Evolutionary conservation across 441 rosid species (phyloP).

Genomic region (Populus hybrid): DNA sequence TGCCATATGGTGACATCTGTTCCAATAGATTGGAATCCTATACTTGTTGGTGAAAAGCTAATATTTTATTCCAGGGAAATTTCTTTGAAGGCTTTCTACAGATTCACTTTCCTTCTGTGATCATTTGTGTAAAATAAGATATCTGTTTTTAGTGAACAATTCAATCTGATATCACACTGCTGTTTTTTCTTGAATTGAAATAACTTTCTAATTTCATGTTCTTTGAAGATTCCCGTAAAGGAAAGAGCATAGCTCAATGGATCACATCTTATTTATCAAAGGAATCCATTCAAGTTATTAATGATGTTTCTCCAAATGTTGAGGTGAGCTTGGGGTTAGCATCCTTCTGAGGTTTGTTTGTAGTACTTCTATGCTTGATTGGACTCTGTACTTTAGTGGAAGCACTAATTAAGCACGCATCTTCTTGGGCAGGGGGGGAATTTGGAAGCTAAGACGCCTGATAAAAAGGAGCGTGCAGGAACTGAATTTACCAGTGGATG

Average conservation of each 20-base stretch:
- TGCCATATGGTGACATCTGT: neutral
- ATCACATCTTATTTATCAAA: constrained; percentile 55
- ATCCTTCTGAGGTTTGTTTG: constrained; percentile 2
- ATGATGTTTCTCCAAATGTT: constrained; percentile 32
- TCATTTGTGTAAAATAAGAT: no score
- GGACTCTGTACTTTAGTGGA: constrained; percentile 1
- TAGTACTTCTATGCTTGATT: constrained; percentile 4
- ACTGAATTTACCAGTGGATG: constrained; percentile 22
- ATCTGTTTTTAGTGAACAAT: no score
- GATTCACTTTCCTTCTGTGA: neutral
- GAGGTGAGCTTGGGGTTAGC: constrained; percentile 40
- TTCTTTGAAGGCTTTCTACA: neutral
- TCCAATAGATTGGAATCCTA: neutral
- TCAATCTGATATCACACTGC: neutral
- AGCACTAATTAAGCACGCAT: constrained; percentile 14
- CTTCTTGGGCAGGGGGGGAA: constrained; percentile 43
- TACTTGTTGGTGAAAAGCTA: neutral
- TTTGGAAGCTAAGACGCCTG: constrained; percentile 29
- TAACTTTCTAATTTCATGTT: constrained; percentile 17
- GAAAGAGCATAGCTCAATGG: constrained; percentile 61
- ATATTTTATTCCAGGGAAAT: neutral
- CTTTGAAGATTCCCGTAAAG: constrained; percentile 38
- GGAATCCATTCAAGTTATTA: constrained; percentile 29
- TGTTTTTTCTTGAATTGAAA: neutral
- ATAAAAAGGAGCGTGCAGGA: constrained; percentile 33